Evolutionary conservation across 2,329 filamentous ascomycete species (phyloP).

Genomic region (Microdochium bolleyi): DNA sequence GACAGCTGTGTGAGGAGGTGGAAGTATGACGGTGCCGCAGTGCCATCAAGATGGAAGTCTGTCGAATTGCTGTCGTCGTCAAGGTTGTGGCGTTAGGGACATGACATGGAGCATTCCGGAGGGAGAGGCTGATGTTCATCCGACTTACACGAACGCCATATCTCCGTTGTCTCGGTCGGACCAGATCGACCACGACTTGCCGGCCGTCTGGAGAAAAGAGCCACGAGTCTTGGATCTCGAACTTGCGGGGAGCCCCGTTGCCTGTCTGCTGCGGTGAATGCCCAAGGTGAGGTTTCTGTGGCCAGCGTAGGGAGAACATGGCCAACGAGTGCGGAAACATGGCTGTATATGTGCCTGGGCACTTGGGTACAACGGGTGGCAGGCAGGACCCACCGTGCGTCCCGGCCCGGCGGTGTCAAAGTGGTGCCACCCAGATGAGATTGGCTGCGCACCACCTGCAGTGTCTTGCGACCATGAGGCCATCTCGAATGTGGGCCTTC

Average conservation of each 20-base stretch:
- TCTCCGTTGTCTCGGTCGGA: neutral
- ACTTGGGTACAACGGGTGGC: neutral
- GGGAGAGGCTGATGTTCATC: neutral
- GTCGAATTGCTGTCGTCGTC: neutral
- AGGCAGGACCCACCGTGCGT: neutral
- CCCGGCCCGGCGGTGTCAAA: neutral
- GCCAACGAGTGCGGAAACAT: neutral
- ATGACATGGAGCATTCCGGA: neutral
- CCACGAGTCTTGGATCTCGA: too few species aligned
- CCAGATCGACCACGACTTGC: neutral
- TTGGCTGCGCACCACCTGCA: neutral
- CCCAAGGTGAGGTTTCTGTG: too few species aligned
- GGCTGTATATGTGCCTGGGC: neutral
- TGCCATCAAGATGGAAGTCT: neutral
- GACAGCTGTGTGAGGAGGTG: neutral
- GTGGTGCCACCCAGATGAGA: neutral
- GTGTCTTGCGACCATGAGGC: neutral
- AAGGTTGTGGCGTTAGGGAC: neutral
- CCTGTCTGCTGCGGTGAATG: too few species aligned
- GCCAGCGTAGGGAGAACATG: too few species aligned
- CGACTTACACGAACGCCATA: neutral
- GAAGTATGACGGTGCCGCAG: neutral
- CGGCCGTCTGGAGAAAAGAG: neutral
- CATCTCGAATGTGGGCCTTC: neutral
- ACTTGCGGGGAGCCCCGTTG: neutral